These are phyloP conservation scores for Alternaria ethzedia DNA, from an alignment of 2,329 filamentous ascomycete genomes.

Conservation along the genomic window DNA sequence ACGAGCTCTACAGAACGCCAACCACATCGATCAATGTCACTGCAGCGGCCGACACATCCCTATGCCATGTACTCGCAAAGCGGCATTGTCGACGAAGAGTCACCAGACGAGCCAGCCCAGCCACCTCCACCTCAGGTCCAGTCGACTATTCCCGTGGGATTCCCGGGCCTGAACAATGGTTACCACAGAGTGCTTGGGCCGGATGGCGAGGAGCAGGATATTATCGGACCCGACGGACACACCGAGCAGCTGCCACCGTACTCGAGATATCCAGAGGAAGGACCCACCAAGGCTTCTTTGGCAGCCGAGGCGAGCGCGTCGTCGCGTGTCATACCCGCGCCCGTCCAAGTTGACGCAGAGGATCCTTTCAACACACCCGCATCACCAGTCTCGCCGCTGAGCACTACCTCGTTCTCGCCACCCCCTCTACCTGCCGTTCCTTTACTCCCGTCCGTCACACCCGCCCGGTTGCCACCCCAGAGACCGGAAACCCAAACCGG, in stretches of 20 bases:
- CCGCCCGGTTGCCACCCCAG: constrained; percentile 38
- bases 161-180: constrained; percentile 68
- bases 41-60: constrained; percentile 77
- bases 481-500: constrained; percentile 43
- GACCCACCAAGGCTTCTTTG: constrained; percentile 63
- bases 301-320: constrained; percentile 44
- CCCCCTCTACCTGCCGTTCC: constrained; percentile 28
- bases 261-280: constrained; percentile 82
- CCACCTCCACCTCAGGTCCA: constrained; percentile 49
- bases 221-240: constrained; percentile 87
- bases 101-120: constrained; percentile 26
- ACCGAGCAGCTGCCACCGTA: constrained; percentile 92
- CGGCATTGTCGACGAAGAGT: constrained; percentile 61
- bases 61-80: constrained; percentile 88
- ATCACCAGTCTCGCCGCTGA: constrained; percentile 30
- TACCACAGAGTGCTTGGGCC: constrained; percentile 78
- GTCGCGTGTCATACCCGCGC: constrained; percentile 33
- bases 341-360: constrained; percentile 28
- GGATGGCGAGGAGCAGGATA: constrained; percentile 85
- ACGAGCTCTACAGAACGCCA: constrained; percentile 72
- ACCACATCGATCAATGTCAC: constrained; percentile 63
- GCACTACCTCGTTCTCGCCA: constrained; percentile 25
- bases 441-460: constrained; percentile 30
- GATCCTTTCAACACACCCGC: constrained; percentile 35
- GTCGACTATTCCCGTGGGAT: constrained; percentile 70